phyloP scores from a whole-genome alignment of 2,329 filamentous ascomycete species.

The Fusarium sp. region DNA sequence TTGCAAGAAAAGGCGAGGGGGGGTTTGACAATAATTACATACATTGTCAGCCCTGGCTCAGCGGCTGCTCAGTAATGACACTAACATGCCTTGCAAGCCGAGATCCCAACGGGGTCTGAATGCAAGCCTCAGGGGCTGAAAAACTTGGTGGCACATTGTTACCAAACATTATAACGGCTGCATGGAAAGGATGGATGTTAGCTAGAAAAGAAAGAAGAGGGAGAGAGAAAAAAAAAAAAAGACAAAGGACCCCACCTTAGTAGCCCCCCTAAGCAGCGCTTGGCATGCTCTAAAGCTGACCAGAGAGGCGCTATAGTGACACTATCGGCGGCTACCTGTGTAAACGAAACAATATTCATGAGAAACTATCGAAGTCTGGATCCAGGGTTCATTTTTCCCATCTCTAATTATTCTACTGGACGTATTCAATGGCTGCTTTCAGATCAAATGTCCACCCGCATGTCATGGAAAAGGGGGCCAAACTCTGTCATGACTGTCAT shows the following conservation, averaged over 20 bases:
- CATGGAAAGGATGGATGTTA: neutral
- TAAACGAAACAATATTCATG: slow-evolving; percentile 36
- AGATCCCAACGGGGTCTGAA: neutral
- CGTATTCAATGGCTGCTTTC: neutral
- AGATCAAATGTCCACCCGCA: neutral
- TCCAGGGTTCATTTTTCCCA: slow-evolving; percentile 5
- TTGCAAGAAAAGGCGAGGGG: neutral
- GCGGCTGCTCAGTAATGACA: neutral
- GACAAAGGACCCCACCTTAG: neutral
- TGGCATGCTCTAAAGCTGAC: slow-evolving; percentile 8
- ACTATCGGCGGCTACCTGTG: slow-evolving; percentile 30
- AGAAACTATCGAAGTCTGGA: slow-evolving; percentile 33
- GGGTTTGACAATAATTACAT: slow-evolving; percentile 10
- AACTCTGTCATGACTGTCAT: neutral
- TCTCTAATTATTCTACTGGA: neutral
- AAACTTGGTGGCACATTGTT: neutral
- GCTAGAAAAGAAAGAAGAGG: neutral
- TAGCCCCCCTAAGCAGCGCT: neutral
- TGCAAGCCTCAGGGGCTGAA: slow-evolving; percentile 29
- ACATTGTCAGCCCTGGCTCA: neutral
- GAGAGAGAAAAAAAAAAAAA: neutral
- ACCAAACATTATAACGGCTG: neutral
- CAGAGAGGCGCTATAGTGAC: slow-evolving; percentile 8
- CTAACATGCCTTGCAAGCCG: neutral
- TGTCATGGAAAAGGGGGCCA: neutral